Percentiles rank a stretch among this genome's conserved stretches.
phyloP scores from a whole-genome alignment of 2,329 filamentous ascomycete species.

The Huntiella abstrusa region DNA sequence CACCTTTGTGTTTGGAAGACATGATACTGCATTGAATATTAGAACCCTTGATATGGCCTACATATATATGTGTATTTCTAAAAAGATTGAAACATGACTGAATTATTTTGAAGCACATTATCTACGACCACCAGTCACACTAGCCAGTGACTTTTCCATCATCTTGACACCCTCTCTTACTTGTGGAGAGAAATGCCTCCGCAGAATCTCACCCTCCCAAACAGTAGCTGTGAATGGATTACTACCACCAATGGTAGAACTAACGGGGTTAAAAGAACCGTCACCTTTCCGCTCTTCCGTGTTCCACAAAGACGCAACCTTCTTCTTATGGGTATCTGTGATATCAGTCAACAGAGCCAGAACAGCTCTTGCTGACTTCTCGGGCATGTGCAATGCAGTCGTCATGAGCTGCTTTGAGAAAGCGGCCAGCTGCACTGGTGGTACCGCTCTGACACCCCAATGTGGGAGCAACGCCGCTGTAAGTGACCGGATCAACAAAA shows the following conservation, averaged over 20 bases:
- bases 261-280: conserved; percentile 60
- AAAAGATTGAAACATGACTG: neutral
- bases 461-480: conserved; percentile 63
- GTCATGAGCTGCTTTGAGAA: conserved; percentile 87
- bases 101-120: neutral
- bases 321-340: conserved; percentile 61
- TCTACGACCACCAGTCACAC: conserved; percentile 8
- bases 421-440: conserved; percentile 69
- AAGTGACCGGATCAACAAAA: conserved; percentile 74
- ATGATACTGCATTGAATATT: neutral
- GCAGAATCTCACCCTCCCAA: conserved; percentile 83
- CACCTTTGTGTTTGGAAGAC: neutral
- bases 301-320: conserved; percentile 75
- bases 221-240: conserved; percentile 82
- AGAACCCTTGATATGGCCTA: neutral
- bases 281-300: conserved; percentile 88
- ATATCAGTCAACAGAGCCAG: conserved; percentile 62
- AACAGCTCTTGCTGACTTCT: conserved; percentile 70
- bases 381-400: conserved; percentile 64
- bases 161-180: conserved; percentile 56
- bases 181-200: conserved; percentile 69
- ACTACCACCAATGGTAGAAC: conserved; percentile 58
- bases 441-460: conserved; percentile 53
- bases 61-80: neutral
- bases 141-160: conserved; percentile 46